Conservation (phyloP, 2,329 filamentous ascomycete genomes). For the Fusarium sp. region DNA sequence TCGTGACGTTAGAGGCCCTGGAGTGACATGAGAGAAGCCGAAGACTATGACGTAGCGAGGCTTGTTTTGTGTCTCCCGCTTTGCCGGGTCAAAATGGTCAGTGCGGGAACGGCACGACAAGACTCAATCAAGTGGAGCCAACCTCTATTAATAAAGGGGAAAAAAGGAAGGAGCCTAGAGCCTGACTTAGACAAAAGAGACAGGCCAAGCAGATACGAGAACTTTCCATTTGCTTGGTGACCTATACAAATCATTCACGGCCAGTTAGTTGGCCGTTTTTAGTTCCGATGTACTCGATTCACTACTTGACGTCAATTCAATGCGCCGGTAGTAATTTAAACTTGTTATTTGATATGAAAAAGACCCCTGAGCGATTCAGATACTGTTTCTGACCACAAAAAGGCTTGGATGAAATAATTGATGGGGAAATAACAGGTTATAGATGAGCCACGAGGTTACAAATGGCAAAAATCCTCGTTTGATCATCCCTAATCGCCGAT, state of each 20-base stretch:
- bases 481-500: conserved; percentile 23
- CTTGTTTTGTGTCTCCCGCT: conserved; percentile 5
- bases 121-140: not conserved
- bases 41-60: conserved; percentile 31
- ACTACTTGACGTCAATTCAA: conserved; percentile 40
- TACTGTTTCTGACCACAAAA: not conserved
- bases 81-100: conserved; percentile 11
- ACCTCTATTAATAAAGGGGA: conserved; percentile 3
- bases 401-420: conserved; percentile 7
- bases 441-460: conserved; percentile 7
- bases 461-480: conserved; percentile 1
- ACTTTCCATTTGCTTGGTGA: conserved; percentile 13
- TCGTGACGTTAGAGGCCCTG: conserved; percentile 13
- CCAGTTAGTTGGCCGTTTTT: not conserved
- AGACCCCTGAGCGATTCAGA: conserved; percentile 5
- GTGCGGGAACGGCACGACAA: conserved; percentile 9
- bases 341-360: not conserved
- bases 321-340: conserved; percentile 2
- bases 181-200: not conserved
- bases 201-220: conserved; percentile 18
- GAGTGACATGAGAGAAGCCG: conserved; percentile 16
- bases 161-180: not conserved
- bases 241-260: conserved; percentile 1
- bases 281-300: conserved; percentile 31
- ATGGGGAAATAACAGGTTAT: conserved; percentile 27